These are phyloP conservation scores for Leptographium procerum DNA, from an alignment of 2,329 filamentous ascomycete genomes.

Conservation along the genomic window DNA sequence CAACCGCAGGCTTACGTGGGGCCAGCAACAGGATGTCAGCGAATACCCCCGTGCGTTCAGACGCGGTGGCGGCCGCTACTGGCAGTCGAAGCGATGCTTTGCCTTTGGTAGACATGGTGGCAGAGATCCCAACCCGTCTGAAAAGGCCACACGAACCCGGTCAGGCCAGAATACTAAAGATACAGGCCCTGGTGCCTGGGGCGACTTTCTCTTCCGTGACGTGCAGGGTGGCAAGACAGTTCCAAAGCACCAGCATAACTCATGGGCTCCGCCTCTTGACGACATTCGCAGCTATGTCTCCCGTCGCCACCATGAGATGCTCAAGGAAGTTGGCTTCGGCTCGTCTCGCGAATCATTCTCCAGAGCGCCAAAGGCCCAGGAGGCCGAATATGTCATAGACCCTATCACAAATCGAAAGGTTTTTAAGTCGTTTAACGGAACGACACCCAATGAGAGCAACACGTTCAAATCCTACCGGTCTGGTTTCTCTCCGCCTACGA, in stretches of 20 bases:
- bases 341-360: slow-evolving; percentile 10
- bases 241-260: slow-evolving; percentile 13
- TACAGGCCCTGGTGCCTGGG: slow-evolving; percentile 31
- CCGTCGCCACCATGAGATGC: slow-evolving; percentile 11
- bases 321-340: slow-evolving; percentile 5
- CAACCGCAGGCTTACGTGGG: slow-evolving; percentile 33
- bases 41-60: slow-evolving; percentile 26
- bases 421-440: slow-evolving; percentile 15
- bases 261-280: slow-evolving; percentile 21
- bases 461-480: slow-evolving; percentile 24
- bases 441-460: slow-evolving; percentile 13
- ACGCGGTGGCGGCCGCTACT: slow-evolving; percentile 29
- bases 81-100: slow-evolving; percentile 18
- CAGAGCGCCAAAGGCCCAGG: slow-evolving; percentile 5
- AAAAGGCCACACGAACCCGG: slow-evolving; percentile 25
- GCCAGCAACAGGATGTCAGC: slow-evolving; percentile 24
- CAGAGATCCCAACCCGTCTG: slow-evolving; percentile 22
- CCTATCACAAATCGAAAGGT: slow-evolving; percentile 49
- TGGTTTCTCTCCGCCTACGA: slow-evolving; percentile 17
- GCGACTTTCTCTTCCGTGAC: slow-evolving; percentile 29
- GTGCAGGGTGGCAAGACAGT: slow-evolving; percentile 3
- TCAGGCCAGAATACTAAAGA: slow-evolving; percentile 32
- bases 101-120: slow-evolving; percentile 14
- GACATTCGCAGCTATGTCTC: slow-evolving; percentile 23
- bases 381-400: slow-evolving; percentile 35